These are phyloP conservation scores for Cucurbita moschata DNA, from an alignment of 306 rosid genomes.

Conservation along the genomic window DNA sequence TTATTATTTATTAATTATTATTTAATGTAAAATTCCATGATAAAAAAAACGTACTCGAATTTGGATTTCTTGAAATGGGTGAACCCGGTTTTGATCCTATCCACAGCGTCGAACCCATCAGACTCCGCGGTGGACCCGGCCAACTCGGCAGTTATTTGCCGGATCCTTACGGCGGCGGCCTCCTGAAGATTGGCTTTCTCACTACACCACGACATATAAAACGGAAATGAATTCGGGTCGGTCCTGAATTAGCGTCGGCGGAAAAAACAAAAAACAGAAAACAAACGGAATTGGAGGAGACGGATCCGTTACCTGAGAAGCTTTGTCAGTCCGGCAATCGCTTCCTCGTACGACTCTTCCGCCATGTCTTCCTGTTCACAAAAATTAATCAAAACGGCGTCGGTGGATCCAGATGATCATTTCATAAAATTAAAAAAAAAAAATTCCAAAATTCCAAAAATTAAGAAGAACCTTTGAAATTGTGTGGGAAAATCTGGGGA, in stretches of 20 bases:
- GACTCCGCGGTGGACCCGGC: slow-evolving; percentile 5
- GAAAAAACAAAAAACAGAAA: background rate
- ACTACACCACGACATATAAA: slow-evolving; percentile 7
- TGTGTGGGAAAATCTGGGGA: background rate
- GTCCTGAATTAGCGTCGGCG: background rate
- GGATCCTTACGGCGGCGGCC: slow-evolving; percentile 50
- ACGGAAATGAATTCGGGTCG: background rate
- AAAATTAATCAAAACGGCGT: background rate
- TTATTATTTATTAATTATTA: background rate
- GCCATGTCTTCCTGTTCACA: slow-evolving; percentile 49
- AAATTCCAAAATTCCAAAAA: background rate
- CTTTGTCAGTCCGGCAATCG: slow-evolving; percentile 54
- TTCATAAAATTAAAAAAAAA: background rate
- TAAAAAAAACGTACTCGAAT: slow-evolving; percentile 34
- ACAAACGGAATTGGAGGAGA: background rate
- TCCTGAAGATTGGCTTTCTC: slow-evolving; percentile 29
- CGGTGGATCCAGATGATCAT: background rate
- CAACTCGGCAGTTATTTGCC: slow-evolving; percentile 44
- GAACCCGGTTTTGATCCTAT: slow-evolving; percentile 69
- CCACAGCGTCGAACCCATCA: slow-evolving; percentile 24
- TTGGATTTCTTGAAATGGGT: slow-evolving; percentile 53
- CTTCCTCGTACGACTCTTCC: slow-evolving; percentile 52
- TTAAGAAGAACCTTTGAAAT: background rate
- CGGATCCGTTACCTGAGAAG: slow-evolving; percentile 44
- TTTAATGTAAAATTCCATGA: background rate